Evolutionary conservation across 192 early-diverging fungal genomes (phyloP), one percentile per base, ranked within the genome.

Genomic region (Phlyctochytrium bullatum): DNA sequence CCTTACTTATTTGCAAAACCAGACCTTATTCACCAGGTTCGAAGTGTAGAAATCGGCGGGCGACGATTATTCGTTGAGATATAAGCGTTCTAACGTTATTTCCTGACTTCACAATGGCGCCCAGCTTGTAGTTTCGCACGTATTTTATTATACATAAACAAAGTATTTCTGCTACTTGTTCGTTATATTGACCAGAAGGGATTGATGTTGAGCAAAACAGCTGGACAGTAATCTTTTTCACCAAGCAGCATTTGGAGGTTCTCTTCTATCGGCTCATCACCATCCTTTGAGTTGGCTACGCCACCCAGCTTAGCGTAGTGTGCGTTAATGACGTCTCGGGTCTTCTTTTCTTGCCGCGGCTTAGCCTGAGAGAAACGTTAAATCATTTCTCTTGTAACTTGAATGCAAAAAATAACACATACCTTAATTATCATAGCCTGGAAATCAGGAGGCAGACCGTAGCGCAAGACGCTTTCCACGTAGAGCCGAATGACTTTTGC

Each of bases 361-460:
- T 87, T 90, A 29, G 93, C 84, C 83, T 88, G 53, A 25, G 52
- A 28, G 25, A 24, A 20, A 4, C 10, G 1, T 65, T 20, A 56
- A 2, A 0, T 67, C 27, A 29, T 10, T 16, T 54, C 0, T 60
- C 20, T 56, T 62, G 6, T 28, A 59, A 28, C 34, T 56, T 47
- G 25, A 77, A 33, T 3, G 72, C 61, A 66, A 58, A 70, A 69
- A 73, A 69, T 23, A 75, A 58, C 12, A 72, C 61, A 64, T 76
- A 89, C 88, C 76, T 83, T 86, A 31, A 97, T 81, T 6, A 90
- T 66, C 58, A 90, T 86, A 6, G 82, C 76, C 58, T 87, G 86
- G 68, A 98, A 99, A 73, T 99, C 92, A 33, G 96, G 94, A 16
- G 97, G 95, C 17, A 98, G 82, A 25, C 97, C 97, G 73, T 99